Evolutionary conservation across 352 stramenopile species (phyloP).

Genomic region (Globisporangium sylvaticum): DNA sequence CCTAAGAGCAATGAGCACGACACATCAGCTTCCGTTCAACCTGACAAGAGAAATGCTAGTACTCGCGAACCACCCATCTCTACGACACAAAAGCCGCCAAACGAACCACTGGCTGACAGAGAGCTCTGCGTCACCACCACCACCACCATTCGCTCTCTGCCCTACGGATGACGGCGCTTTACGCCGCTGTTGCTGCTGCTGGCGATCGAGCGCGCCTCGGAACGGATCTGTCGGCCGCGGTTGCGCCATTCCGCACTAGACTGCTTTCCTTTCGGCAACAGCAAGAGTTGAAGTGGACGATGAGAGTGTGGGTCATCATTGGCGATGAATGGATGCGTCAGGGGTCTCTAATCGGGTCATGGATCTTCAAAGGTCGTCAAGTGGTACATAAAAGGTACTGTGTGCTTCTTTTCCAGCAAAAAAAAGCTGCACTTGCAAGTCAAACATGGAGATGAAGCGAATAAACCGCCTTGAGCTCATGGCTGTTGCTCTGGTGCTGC

Average conservation of each 20-base stretch:
- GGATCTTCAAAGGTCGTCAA: background rate
- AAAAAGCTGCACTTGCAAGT: background rate
- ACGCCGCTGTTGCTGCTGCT: too few species aligned
- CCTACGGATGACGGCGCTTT: background rate
- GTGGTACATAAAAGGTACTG: background rate
- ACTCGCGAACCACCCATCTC: background rate
- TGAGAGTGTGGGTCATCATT: background rate
- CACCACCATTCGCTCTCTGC: background rate
- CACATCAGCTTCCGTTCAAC: background rate
- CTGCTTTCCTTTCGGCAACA: background rate
- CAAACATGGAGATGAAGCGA: background rate
- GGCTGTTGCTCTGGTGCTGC: background rate
- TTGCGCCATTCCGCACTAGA: background rate
- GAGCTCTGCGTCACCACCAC: background rate
- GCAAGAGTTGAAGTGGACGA: background rate
- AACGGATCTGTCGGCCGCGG: background rate
- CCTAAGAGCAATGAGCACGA: background rate
- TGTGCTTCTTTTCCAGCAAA: too few species aligned
- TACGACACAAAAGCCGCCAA: background rate
- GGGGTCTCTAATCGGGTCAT: background rate
- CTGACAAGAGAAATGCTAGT: background rate
- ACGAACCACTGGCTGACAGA: conserved; percentile 4
- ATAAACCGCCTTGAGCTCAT: background rate
- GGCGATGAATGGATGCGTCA: background rate
- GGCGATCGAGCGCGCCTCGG: conserved; percentile 3